Evolutionary conservation across 805 yeast species (phyloP).

Genomic region (Saturnispora saitoi): DNA sequence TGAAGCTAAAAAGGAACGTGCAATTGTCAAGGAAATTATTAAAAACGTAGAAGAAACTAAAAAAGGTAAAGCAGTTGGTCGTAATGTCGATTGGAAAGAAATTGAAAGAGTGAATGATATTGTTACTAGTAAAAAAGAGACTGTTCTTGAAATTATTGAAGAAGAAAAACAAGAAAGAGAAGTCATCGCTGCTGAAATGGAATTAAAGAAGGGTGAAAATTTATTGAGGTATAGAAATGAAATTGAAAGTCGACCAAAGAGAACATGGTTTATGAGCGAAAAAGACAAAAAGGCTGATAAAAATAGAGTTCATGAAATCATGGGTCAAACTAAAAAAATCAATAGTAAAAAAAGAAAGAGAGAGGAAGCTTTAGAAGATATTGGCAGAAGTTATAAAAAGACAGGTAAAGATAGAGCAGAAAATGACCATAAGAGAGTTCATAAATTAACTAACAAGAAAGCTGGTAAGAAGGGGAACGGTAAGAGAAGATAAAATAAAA

Average conservation of each 20-base stretch:
- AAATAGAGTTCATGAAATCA: conserved; percentile 20
- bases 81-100: conserved; percentile 85
- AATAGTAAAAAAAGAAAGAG: conserved; percentile 65
- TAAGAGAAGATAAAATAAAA: conserved; percentile 13
- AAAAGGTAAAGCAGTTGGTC: conserved; percentile 64
- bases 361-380: conserved; percentile 52
- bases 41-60: conserved; percentile 47
- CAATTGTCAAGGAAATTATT: conserved; percentile 85
- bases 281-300: conserved; percentile 42
- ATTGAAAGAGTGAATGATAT: conserved; percentile 60
- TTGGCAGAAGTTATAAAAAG: conserved; percentile 61
- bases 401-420: conserved; percentile 61
- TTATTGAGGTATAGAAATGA: conserved; percentile 71
- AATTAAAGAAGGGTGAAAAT: conserved; percentile 77
- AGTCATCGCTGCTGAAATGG: conserved; percentile 82
- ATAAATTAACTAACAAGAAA: conserved; percentile 25
- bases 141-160: conserved; percentile 65
- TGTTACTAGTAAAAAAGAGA: conserved; percentile 50
- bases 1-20: conserved; percentile 77
- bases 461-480: conserved; percentile 21
- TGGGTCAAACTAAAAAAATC: conserved; percentile 36
- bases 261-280: conserved; percentile 90
- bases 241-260: conserved; percentile 80
- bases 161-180: conserved; percentile 91
- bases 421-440: conserved; percentile 35